A percentile compares a stretch with the other conserved stretches of the same genome.
These are phyloP conservation scores for Cornus controversa DNA, from an alignment of 148 eudicot species.

Conservation along the genomic window DNA sequence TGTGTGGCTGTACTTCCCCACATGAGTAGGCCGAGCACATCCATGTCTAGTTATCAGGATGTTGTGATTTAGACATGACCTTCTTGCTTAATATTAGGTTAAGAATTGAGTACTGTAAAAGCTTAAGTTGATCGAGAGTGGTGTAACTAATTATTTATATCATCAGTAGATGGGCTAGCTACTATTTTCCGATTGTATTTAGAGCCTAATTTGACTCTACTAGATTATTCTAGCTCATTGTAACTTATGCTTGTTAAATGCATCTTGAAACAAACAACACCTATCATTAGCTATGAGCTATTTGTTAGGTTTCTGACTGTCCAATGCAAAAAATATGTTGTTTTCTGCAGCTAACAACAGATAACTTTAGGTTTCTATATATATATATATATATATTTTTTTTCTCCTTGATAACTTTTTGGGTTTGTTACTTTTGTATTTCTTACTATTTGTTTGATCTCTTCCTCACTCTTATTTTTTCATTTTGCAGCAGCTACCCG, in stretches of 20 bases:
- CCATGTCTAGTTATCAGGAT: background rate
- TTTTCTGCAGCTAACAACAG: background rate
- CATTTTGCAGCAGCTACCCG: constrained; percentile 1
- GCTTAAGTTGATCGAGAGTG: background rate
- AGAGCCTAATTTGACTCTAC: background rate
- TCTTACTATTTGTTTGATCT: background rate
- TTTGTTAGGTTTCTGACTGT: background rate
- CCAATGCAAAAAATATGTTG: background rate
- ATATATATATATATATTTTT: background rate
- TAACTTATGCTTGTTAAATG: background rate
- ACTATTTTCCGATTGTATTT: background rate
- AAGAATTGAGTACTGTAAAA: background rate
- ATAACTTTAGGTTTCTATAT: background rate
- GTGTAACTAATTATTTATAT: background rate
- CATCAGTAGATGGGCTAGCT: background rate
- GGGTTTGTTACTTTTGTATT: background rate
- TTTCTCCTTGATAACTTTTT: background rate
- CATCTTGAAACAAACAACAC: background rate
- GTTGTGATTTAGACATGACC: background rate
- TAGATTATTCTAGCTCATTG: background rate
- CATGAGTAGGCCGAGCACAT: background rate
- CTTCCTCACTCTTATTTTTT: background rate
- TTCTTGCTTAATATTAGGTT: background rate
- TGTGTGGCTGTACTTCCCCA: background rate
- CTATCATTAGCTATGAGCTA: background rate